phyloP scores from a whole-genome alignment of 164 flowering plant species.

The Macadamia tetraphylla region DNA sequence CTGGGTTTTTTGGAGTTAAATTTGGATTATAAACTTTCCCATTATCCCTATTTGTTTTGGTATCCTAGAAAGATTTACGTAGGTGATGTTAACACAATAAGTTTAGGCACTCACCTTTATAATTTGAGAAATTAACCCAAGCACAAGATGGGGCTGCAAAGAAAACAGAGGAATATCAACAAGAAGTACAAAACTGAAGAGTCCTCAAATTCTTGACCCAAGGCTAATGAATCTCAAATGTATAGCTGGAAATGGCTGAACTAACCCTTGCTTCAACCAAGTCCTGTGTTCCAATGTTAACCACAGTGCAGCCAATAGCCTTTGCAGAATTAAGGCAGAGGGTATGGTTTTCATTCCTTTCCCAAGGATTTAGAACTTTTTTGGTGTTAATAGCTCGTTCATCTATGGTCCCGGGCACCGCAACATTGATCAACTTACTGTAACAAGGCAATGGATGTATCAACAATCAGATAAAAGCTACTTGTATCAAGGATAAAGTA shows the following conservation, averaged over 20 bases:
- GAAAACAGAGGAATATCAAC: slow-evolving; percentile 10
- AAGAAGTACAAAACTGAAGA: background rate
- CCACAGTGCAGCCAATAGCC: slow-evolving; percentile 97
- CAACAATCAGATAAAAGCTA: slow-evolving; percentile 1
- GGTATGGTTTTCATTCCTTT: slow-evolving; percentile 91
- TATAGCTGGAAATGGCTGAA: slow-evolving; percentile 4
- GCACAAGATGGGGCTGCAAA: slow-evolving; percentile 82
- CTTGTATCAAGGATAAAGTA: background rate
- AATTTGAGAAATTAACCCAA: slow-evolving; percentile 90
- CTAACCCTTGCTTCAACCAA: slow-evolving; percentile 90
- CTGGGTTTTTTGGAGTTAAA: too few relatives aligned
- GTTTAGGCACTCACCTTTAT: slow-evolving; percentile 56
- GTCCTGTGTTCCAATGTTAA: slow-evolving; percentile 90
- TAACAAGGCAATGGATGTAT: slow-evolving; percentile 15
- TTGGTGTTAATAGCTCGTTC: slow-evolving; percentile 92
- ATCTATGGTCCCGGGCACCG: slow-evolving; percentile 93
- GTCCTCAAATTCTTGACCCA: background rate
- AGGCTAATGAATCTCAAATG: background rate
- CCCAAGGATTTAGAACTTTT: slow-evolving; percentile 84
- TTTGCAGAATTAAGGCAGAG: slow-evolving; percentile 93
- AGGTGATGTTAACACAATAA: background rate
- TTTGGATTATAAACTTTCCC: too few relatives aligned
- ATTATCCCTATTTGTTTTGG: background rate
- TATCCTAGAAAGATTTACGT: background rate
- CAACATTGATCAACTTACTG: slow-evolving; percentile 94